A percentile compares a stretch with the other conserved stretches of the same genome.
These are phyloP conservation scores for Termitomyces sp. DNA, from an alignment of 768 basidiomycete genomes.

Conservation along the genomic window DNA sequence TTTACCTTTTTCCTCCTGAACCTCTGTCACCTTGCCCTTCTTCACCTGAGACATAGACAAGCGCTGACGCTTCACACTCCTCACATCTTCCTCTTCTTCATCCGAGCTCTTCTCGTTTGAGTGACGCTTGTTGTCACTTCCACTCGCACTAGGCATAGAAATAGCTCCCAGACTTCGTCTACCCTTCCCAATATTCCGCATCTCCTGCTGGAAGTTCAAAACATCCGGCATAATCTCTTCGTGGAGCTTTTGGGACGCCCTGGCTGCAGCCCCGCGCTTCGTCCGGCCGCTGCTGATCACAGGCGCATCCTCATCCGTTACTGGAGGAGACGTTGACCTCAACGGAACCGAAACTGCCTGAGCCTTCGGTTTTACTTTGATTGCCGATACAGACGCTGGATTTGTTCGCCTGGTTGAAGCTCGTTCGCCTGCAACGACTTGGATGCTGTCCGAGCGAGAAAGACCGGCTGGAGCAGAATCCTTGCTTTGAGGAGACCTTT, in stretches of 20 bases:
- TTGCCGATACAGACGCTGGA: slow-evolving; percentile 4
- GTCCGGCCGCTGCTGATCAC: slow-evolving; percentile 13
- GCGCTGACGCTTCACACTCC: slow-evolving; percentile 7
- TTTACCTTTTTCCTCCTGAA: slow-evolving; percentile 12
- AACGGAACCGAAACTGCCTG: slow-evolving; percentile 1
- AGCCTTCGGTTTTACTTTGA: slow-evolving; percentile 9
- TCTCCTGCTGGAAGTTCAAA: slow-evolving; percentile 61
- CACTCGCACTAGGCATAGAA: slow-evolving; percentile 9
- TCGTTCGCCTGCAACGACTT: slow-evolving; percentile 20
- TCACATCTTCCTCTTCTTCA: slow-evolving; percentile 4
- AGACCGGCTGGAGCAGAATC: neutral
- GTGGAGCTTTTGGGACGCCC: slow-evolving; percentile 48
- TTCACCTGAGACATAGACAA: slow-evolving; percentile 9
- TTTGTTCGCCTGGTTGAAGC: slow-evolving; percentile 10
- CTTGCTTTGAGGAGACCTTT: slow-evolving; percentile 1
- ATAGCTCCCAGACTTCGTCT: slow-evolving; percentile 25
- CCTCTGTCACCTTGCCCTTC: slow-evolving; percentile 10
- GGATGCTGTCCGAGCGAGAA: slow-evolving; percentile 21
- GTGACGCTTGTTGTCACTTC: slow-evolving; percentile 12
- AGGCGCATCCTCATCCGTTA: slow-evolving; percentile 6
- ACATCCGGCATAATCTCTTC: slow-evolving; percentile 77
- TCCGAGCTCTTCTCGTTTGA: slow-evolving; percentile 2
- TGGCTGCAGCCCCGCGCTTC: slow-evolving; percentile 37
- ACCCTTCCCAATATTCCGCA: slow-evolving; percentile 36
- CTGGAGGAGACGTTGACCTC: slow-evolving; percentile 10